These are phyloP conservation scores for Scedosporium minutisporum DNA, from an alignment of 2,329 filamentous ascomycete genomes.

Conservation along the genomic window DNA sequence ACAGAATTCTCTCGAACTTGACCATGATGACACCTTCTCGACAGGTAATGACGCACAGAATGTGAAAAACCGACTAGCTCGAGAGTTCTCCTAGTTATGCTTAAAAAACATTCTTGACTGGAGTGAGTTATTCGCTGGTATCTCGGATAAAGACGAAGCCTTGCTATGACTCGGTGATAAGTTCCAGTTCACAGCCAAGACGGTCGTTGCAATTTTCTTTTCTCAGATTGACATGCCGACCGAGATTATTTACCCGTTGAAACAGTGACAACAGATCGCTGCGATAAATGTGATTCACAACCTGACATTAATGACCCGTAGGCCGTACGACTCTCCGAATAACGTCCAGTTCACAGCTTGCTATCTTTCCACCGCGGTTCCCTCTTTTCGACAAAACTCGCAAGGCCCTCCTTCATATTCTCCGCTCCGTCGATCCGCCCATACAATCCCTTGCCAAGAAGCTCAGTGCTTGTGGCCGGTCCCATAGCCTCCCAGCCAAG, in stretches of 20 bases:
- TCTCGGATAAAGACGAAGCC: too few relatives aligned
- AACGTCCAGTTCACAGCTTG: conserved; percentile 35
- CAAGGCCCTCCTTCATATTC: conserved; percentile 66
- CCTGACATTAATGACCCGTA: too few relatives aligned
- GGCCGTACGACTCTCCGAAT: not conserved
- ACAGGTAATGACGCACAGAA: not conserved
- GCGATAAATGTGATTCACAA: too few relatives aligned
- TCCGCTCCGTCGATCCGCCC: conserved; percentile 52
- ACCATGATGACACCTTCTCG: not conserved
- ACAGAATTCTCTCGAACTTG: not conserved
- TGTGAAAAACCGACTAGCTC: not conserved
- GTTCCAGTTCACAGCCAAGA: too few relatives aligned
- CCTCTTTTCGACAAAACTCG: conserved; percentile 68
- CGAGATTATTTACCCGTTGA: too few relatives aligned
- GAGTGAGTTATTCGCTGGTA: too few relatives aligned
- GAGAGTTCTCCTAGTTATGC: too few relatives aligned
- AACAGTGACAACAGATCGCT: too few relatives aligned
- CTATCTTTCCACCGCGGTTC: conserved; percentile 57
- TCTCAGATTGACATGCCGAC: too few relatives aligned
- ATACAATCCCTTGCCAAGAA: conserved; percentile 49
- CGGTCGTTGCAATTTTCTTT: too few relatives aligned
- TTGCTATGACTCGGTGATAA: too few relatives aligned
- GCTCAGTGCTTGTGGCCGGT: conserved; percentile 50
- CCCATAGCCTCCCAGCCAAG: conserved; percentile 62
- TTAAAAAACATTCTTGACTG: too few relatives aligned